A percentile compares a stretch with the other conserved stretches of the same genome.
phyloP scores from a whole-genome alignment of 352 stramenopile species.

The Globisporangium carolinianum region DNA sequence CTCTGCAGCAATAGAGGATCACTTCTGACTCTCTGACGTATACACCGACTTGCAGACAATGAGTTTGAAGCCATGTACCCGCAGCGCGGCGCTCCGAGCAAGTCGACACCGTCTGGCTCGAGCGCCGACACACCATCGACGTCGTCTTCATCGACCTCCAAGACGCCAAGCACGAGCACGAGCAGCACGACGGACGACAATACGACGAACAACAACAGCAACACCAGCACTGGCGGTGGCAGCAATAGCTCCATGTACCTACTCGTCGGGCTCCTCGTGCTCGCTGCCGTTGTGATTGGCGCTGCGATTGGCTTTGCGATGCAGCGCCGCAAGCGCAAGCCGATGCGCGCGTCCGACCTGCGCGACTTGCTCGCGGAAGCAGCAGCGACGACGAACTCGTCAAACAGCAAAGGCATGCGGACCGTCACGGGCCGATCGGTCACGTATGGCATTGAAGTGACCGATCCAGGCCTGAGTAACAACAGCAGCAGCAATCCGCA shows the following conservation, averaged over 20 bases:
- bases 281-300: conserved; percentile 15
- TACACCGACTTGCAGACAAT: not conserved
- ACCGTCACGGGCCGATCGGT: not conserved
- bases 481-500: no score
- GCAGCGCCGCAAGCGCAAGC: conserved; percentile 12
- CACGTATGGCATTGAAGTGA: conserved; percentile 3
- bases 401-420: conserved; percentile 6
- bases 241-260: conserved; percentile 11
- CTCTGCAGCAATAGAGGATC: no score
- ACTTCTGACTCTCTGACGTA: not conserved
- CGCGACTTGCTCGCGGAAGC: conserved; percentile 7
- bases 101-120: not conserved
- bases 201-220: not conserved
- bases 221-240: not conserved
- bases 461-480: not conserved
- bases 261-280: conserved; percentile 15
- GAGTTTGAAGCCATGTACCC: conserved; percentile 4
- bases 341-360: conserved; percentile 2
- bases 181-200: not conserved
- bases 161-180: not conserved
- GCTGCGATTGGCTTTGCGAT: conserved; percentile 14
- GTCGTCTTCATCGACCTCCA: not conserved
- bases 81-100: not conserved
- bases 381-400: conserved; percentile 1
- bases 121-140: not conserved